These are phyloP conservation scores for Zygoascus sp. DNA, from an alignment of 1,139 yeast genomes.

Conservation along the genomic window DNA sequence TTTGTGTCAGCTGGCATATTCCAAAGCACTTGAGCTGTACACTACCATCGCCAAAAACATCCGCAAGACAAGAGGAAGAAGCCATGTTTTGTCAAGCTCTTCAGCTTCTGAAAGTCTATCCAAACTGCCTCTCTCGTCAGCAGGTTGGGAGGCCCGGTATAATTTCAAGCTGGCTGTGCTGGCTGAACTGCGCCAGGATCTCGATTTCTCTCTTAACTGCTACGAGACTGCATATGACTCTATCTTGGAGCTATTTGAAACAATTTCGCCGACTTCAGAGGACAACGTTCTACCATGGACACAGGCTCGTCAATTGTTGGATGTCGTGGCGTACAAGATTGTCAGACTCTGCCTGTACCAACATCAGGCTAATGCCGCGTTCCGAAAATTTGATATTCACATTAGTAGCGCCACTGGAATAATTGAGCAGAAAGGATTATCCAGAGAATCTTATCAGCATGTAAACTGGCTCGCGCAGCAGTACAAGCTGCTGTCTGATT, in stretches of 20 bases:
- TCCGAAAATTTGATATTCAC: constrained; percentile 62
- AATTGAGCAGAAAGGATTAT: constrained; percentile 26
- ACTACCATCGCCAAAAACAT: constrained; percentile 37
- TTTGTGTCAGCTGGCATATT: constrained; percentile 38
- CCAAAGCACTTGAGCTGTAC: constrained; percentile 43
- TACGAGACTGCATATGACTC: constrained; percentile 49
- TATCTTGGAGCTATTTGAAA: constrained; percentile 39
- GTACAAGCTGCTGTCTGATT: constrained; percentile 53
- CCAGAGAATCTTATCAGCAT: constrained; percentile 28
- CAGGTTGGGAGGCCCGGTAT: constrained; percentile 48
- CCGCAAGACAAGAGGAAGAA: constrained; percentile 32
- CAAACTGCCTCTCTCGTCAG: constrained; percentile 27
- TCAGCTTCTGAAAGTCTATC: not conserved
- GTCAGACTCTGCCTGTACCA: constrained; percentile 58
- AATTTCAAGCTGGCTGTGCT: constrained; percentile 47
- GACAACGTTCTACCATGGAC: constrained; percentile 35
- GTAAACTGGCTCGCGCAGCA: constrained; percentile 42
- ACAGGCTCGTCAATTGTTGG: constrained; percentile 49
- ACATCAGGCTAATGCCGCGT: constrained; percentile 56
- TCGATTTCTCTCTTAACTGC: constrained; percentile 44
- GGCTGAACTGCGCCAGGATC: constrained; percentile 45
- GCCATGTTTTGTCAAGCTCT: constrained; percentile 16
- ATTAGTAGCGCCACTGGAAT: constrained; percentile 43
- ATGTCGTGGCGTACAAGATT: constrained; percentile 58
- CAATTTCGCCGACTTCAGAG: constrained; percentile 21